These are phyloP conservation scores for Botryosphaeria dothidea DNA, from an alignment of 2,329 filamentous ascomycete genomes.

Conservation along the genomic window DNA sequence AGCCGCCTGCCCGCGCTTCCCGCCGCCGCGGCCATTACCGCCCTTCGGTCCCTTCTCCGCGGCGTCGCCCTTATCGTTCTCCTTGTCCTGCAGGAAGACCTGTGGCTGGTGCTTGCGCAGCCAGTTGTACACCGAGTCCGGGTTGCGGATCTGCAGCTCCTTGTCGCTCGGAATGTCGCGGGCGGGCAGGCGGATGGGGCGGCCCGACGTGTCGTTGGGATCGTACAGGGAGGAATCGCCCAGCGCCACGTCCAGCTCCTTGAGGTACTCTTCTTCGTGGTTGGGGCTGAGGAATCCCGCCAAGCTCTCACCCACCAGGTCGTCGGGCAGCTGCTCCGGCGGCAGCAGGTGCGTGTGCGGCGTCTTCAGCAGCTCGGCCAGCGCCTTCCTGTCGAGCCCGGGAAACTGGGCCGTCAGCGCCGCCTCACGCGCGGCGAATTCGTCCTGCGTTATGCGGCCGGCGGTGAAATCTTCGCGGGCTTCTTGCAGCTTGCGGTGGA, in stretches of 20 bases:
- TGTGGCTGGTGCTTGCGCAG: conserved; percentile 81
- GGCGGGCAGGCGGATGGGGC: conserved; percentile 40
- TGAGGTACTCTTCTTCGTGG: conserved; percentile 73
- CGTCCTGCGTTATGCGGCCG: conserved; percentile 31
- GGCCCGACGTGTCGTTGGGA: conserved; percentile 41
- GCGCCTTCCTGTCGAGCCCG: conserved; percentile 28
- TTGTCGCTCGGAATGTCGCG: conserved; percentile 46
- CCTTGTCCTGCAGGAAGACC: conserved; percentile 77
- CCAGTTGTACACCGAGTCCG: conserved; percentile 95
- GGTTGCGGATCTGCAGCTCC: conserved; percentile 68
- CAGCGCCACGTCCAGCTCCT: conserved; percentile 60
- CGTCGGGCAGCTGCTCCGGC: conserved; percentile 32
- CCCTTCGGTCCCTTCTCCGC: conserved; percentile 32
- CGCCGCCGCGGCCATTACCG: conserved; percentile 30
- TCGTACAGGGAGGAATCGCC: conserved; percentile 56
- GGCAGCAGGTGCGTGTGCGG: conserved; percentile 41
- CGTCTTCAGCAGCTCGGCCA: conserved; percentile 43
- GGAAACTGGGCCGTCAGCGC: conserved; percentile 31
- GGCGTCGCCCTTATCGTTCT: conserved; percentile 40
- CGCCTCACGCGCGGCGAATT: conserved; percentile 31
- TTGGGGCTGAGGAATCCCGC: conserved; percentile 68
- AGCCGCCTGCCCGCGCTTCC: conserved; percentile 33
- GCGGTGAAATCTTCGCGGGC: conserved; percentile 37
- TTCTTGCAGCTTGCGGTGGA: conserved; percentile 33
- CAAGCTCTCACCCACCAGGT: conserved; percentile 56